phyloP scores from a whole-genome alignment of 208 protist species.

The Porcisia hertigi region DNA sequence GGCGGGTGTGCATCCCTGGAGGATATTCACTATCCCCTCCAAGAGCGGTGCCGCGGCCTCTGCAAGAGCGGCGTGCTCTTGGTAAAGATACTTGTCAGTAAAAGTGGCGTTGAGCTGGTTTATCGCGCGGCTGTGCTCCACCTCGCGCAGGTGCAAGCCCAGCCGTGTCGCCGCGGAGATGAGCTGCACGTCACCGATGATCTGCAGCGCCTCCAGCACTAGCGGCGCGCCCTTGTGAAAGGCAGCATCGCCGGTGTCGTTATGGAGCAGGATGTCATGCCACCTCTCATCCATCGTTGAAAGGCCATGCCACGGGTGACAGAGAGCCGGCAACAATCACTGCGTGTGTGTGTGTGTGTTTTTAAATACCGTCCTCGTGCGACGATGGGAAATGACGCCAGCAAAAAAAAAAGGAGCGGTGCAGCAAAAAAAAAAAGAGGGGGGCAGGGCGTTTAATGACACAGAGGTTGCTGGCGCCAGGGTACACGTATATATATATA shows the following conservation, averaged over 20 bases:
- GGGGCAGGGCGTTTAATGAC: neutral
- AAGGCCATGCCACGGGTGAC: neutral
- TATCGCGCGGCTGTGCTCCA: conserved; percentile 10
- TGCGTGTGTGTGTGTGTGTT: too few species aligned
- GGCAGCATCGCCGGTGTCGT: conserved; percentile 63
- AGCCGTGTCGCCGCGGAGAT: conserved; percentile 36
- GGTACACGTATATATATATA: too few species aligned
- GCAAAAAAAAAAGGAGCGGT: neutral
- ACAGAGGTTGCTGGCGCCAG: neutral
- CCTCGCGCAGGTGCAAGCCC: conserved; percentile 27
- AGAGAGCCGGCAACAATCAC: neutral
- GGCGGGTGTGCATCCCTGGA: conserved; percentile 6
- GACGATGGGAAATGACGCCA: too few species aligned
- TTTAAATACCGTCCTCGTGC: too few species aligned
- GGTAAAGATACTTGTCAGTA: conserved; percentile 27
- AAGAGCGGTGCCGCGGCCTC: conserved; percentile 18
- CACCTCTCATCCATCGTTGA: conserved; percentile 38
- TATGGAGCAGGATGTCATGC: conserved; percentile 68
- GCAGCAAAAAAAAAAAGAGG: neutral
- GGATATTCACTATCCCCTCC: conserved; percentile 6
- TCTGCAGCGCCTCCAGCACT: conserved; percentile 53
- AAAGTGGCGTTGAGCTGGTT: conserved; percentile 10
- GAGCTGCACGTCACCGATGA: conserved; percentile 41
- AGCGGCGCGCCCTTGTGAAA: conserved; percentile 63
- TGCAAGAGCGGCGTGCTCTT: conserved; percentile 18